phyloP scores from a whole-genome alignment of 179 eudicot genomes.

The Gypsophila paniculata region DNA sequence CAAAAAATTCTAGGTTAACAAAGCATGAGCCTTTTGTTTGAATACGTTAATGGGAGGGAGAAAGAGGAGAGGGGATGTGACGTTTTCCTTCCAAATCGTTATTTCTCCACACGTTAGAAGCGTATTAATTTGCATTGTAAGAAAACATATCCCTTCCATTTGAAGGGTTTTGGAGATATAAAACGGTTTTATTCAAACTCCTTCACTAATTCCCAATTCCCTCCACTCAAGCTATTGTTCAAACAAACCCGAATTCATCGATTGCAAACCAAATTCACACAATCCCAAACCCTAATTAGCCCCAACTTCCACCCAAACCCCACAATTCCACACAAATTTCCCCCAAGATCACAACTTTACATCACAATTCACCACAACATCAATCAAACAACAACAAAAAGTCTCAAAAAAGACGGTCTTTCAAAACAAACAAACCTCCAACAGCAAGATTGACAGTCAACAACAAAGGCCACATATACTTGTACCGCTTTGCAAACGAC shows the following conservation, averaged over 20 bases:
- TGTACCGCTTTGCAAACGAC: slow-evolving; percentile 60
- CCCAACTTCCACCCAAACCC: not conserved
- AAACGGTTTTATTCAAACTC: no score
- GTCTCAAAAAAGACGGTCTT: not conserved
- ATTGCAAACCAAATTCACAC: not conserved
- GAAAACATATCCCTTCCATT: not conserved
- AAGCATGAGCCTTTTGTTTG: not conserved
- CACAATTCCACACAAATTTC: not conserved
- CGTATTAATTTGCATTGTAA: not conserved
- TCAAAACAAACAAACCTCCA: slow-evolving; percentile 57
- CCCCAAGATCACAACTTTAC: not conserved
- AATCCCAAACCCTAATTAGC: not conserved
- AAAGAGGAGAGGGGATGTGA: no score
- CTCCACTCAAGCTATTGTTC: not conserved
- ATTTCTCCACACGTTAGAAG: not conserved
- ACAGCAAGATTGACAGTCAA: slow-evolving; percentile 63
- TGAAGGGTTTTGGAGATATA: no score
- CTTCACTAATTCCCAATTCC: no score
- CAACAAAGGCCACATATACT: slow-evolving; percentile 71
- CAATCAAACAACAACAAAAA: slow-evolving; percentile 12
- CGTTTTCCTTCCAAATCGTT: not conserved
- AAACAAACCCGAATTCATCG: not conserved
- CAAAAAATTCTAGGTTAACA: not conserved
- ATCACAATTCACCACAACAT: not conserved
- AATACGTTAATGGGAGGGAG: no score